These are phyloP conservation scores for Solanum pimpinellifolium DNA, from an alignment of 257 asterid genomes.

Conservation along the genomic window DNA sequence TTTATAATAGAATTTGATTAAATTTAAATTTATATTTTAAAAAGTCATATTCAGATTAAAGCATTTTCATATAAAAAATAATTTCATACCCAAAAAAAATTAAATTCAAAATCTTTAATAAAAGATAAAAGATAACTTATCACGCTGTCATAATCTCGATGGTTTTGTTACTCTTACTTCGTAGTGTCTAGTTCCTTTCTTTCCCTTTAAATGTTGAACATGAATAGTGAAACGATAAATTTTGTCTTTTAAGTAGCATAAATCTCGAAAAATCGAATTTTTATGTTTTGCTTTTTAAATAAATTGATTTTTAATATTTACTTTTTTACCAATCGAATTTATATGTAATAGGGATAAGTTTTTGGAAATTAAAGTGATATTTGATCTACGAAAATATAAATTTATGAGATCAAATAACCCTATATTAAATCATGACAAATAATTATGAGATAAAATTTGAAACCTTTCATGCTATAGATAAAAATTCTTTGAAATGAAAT, in stretches of 20 bases:
- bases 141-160: background rate
- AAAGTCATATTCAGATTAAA: accelerated
- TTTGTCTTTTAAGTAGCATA: background rate
- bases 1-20: accelerated
- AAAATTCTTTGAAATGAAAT: background rate
- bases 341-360: background rate
- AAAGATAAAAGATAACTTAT: accelerated
- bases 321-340: no score
- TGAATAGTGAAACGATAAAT: background rate
- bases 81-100: accelerated
- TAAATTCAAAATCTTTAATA: accelerated
- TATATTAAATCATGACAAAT: background rate
- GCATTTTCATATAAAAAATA: accelerated
- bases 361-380: background rate
- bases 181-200: background rate
- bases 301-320: no score
- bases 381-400: background rate
- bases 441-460: background rate
- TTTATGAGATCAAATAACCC: background rate
- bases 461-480: background rate
- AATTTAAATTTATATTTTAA: no score
- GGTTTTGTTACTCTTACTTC: background rate
- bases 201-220: background rate
- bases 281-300: no score
- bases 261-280: background rate